phyloP scores from a whole-genome alignment of 2,329 filamentous ascomycete genomes.

The Alternaria sp. region DNA sequence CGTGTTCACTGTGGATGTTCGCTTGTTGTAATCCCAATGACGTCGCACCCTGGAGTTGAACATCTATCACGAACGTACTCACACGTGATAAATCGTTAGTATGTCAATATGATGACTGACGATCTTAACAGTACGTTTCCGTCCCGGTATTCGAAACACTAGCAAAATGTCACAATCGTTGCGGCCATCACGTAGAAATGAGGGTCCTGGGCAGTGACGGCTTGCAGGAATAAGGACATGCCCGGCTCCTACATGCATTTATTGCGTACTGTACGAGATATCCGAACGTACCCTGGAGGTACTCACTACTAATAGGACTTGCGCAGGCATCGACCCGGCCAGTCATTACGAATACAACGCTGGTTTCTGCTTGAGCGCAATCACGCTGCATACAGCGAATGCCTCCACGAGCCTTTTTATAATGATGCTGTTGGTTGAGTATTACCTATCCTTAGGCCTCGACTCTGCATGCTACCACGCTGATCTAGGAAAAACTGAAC shows the following conservation, averaged over 20 bases:
- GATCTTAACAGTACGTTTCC: neutral
- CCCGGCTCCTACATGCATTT: neutral
- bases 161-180: neutral
- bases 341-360: neutral
- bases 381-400: neutral
- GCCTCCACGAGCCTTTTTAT: neutral
- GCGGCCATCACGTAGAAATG: neutral
- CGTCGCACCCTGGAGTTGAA: neutral
- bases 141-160: neutral
- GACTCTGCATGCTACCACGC: neutral
- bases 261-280: neutral
- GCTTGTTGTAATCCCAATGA: neutral
- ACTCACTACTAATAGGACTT: neutral
- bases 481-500: neutral
- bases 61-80: neutral
- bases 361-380: neutral
- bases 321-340: neutral
- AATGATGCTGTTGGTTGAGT: neutral
- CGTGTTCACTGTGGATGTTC: neutral
- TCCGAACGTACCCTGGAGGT: neutral
- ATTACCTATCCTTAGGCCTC: neutral
- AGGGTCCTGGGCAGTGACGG: neutral
- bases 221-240: neutral
- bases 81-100: neutral
- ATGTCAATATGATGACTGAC: neutral